These are phyloP conservation scores for Mucor sp. DNA, from an alignment of 371 early-diverging fungal species.

Conservation along the genomic window DNA sequence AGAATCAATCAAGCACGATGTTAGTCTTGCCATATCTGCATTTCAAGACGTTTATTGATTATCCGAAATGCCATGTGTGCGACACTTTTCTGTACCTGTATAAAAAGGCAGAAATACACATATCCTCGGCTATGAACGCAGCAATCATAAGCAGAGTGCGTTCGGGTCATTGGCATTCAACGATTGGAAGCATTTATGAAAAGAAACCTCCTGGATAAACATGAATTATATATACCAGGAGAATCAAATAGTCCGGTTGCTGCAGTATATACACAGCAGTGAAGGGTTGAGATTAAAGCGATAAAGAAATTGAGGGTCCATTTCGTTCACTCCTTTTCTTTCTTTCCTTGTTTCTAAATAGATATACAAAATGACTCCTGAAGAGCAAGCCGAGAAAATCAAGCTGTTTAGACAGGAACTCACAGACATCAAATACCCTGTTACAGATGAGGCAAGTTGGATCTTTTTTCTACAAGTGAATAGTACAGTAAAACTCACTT, in stretches of 20 bases:
- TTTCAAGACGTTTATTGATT: neutral
- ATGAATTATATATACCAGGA: neutral
- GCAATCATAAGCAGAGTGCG: neutral
- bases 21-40: too few relatives aligned
- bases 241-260: neutral
- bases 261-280: too few relatives aligned
- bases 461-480: neutral
- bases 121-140: neutral
- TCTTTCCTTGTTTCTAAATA: neutral
- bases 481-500: neutral
- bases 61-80: neutral
- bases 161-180: neutral
- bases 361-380: slow-evolving; percentile 14
- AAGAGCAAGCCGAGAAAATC: slow-evolving; percentile 12
- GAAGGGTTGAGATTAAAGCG: neutral
- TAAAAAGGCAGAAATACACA: neutral
- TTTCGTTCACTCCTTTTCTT: neutral
- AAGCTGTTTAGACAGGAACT: slow-evolving; percentile 17
- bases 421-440: slow-evolving; percentile 7
- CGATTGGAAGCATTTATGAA: neutral
- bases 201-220: neutral
- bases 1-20: too few relatives aligned
- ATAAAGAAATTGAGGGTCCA: neutral
- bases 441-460: slow-evolving; percentile 14
- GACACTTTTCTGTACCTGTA: neutral